A percentile compares a stretch with the other conserved stretches of the same genome.
Evolutionary conservation across 495 filamentous ascomycete species (phyloP).

Genomic region (Daldinia grandis): DNA sequence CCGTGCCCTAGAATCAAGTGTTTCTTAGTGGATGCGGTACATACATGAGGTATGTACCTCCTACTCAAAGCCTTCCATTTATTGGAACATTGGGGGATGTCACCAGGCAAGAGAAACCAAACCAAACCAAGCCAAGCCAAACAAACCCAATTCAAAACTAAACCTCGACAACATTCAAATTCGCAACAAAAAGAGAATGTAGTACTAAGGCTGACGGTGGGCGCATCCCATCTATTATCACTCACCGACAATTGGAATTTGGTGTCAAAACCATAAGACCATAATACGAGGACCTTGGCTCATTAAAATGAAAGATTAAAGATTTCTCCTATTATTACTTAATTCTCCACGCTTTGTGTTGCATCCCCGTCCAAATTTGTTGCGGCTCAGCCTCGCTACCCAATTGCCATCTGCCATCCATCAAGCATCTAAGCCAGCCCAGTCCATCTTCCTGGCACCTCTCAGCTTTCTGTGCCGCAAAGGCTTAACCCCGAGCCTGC

Average conservation of each 20-base stretch:
- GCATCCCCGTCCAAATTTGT: constrained; percentile 10
- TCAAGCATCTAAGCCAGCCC: background rate
- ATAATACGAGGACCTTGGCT: constrained; percentile 27
- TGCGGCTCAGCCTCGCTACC: constrained; percentile 34
- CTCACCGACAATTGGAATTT: constrained; percentile 37
- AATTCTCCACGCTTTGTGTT: constrained; percentile 37
- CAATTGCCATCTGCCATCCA: constrained; percentile 12
- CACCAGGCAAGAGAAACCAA: background rate
- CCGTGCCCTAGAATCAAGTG: too few species aligned
- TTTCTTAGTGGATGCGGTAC: too few species aligned
- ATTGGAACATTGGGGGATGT: background rate
- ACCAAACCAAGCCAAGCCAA: too few species aligned
- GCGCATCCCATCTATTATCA: constrained; percentile 7
- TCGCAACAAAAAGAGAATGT: background rate
- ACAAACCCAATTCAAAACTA: background rate
- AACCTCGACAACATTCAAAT: background rate
- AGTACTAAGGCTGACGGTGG: constrained; percentile 1
- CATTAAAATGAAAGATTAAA: constrained; percentile 39
- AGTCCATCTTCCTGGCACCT: background rate
- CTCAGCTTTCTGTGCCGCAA: constrained; percentile 16
- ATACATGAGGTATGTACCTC: too few species aligned
- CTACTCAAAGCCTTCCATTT: background rate
- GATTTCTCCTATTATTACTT: constrained; percentile 37
- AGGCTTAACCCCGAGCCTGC: constrained; percentile 32
- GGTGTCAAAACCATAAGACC: constrained; percentile 19